Base-by-base conservation (phyloP, 768 basidiomycete species). In the Suillus spraguei region DNA sequence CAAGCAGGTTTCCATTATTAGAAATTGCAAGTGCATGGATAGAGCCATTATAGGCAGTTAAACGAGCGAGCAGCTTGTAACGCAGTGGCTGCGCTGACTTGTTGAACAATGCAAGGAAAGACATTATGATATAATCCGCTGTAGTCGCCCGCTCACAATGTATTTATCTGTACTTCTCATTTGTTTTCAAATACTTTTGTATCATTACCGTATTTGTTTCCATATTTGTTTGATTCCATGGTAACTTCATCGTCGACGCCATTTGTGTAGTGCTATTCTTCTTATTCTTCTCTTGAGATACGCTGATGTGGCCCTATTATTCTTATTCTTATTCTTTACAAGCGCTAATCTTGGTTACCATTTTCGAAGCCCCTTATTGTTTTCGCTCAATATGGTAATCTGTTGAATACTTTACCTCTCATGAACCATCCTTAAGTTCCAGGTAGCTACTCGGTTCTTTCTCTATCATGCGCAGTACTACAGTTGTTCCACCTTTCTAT, bases 401-500 rank as follows among this genome's bases (percentile, higher is more conserved):
- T n/a, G n/a, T n/a, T n/a, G n/a, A n/a, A n/a, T n/a, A n/a, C 20
- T 39, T 49, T 2, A 55, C 32, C n/a, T 60, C 16, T 13, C 49
- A 24, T 49, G 22, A 22, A 41, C n/a, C 9, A 4, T 59, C 58
- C 44, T 47, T 47, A 47, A 47, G 46, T 47, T 47, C 46, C 2
- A n/a, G 7, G n/a, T 47, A 47, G 46, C 9, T 47, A 47, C 9
- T 47, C 46, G n/a, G 46, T 22, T 5, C 32, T 22, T 13, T 41
- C 16, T 55, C 32, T 24, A 58, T 38, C 41, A 64, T 66, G 63
- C 38, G 49, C 11, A 35, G 24, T 17, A 47, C 24, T 20, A 20
- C 20, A 4, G 28, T 62, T 36, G 20, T 64, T 7, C 5, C 50
- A 0, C 64, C 61, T 28, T 66, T 65, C 47, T 62, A 59, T 46